Percentiles rank a stretch among this genome's conserved stretches.
Evolutionary conservation across 164 flowering plant species (phyloP).

Genomic region (Cinnamomum micranthum): DNA sequence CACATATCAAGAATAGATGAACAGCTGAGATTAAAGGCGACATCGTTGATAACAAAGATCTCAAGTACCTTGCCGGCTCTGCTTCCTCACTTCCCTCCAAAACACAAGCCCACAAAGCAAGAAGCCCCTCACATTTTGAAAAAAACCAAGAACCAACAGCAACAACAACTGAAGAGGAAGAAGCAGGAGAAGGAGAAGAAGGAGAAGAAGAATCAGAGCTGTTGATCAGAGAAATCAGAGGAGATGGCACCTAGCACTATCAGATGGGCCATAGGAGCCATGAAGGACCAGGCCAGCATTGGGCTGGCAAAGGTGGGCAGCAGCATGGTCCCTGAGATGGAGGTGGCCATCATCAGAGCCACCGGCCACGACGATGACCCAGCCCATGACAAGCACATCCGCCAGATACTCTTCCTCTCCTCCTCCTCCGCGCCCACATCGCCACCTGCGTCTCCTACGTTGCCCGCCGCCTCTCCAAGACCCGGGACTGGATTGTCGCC

Average conservation of each 20-base stretch:
- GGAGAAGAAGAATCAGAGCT: neutral
- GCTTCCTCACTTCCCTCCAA: neutral
- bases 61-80: neutral
- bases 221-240: neutral
- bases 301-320: slow-evolving; percentile 47
- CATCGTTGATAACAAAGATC: neutral
- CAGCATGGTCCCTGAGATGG: slow-evolving; percentile 61
- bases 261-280: slow-evolving; percentile 71
- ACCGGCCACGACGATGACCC: slow-evolving; percentile 85
- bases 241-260: slow-evolving; percentile 63
- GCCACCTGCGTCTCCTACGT: slow-evolving; percentile 49
- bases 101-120: neutral
- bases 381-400: slow-evolving; percentile 59
- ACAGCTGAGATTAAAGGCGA: neutral
- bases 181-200: too few species aligned
- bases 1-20: too few species aligned
- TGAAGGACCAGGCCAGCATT: slow-evolving; percentile 62
- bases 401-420: slow-evolving; percentile 53
- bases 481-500: slow-evolving; percentile 89
- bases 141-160: neutral
- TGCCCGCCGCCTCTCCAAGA: slow-evolving; percentile 65
- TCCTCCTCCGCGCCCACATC: slow-evolving; percentile 51
- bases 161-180: too few species aligned
- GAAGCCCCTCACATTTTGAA: neutral
- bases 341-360: slow-evolving; percentile 85